These are phyloP conservation scores for Termitomyces heimii DNA, from an alignment of 768 basidiomycete species.

Conservation along the genomic window DNA sequence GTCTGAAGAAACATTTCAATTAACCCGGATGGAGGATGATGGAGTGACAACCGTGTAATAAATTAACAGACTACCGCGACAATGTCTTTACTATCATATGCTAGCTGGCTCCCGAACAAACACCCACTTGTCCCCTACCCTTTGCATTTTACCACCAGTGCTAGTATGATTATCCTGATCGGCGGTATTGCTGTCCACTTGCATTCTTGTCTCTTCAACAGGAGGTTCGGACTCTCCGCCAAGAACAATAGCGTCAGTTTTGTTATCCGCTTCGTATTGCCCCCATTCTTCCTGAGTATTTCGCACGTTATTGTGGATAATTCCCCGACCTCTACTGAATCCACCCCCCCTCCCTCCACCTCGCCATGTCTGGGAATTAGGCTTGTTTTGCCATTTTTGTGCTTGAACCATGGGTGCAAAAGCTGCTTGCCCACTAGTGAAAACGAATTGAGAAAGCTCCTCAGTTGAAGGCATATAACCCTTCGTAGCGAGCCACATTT, in stretches of 20 bases:
- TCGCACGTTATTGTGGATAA: slow-evolving; percentile 41
- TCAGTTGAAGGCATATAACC: slow-evolving; percentile 67
- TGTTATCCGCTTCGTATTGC: slow-evolving; percentile 26
- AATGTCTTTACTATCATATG: slow-evolving; percentile 18
- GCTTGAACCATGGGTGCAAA: slow-evolving; percentile 16
- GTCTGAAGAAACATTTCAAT: slow-evolving; percentile 37
- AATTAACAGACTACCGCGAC: slow-evolving; percentile 17
- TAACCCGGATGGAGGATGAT: slow-evolving; percentile 37
- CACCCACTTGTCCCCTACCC: slow-evolving; percentile 66
- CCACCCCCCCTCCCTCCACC: slow-evolving; percentile 26
- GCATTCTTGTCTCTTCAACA: slow-evolving; percentile 3
- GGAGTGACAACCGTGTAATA: slow-evolving; percentile 32
- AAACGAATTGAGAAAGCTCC: slow-evolving; percentile 71
- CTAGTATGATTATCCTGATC: slow-evolving; percentile 13
- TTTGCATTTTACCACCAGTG: slow-evolving; percentile 57
- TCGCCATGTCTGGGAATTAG: slow-evolving; percentile 19
- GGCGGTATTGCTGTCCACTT: slow-evolving; percentile 7
- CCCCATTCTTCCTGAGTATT: slow-evolving; percentile 30
- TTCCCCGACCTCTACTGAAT: slow-evolving; percentile 32
- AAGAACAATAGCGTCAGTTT: slow-evolving; percentile 55
- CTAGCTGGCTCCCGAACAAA: slow-evolving; percentile 46
- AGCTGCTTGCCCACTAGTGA: slow-evolving; percentile 30
- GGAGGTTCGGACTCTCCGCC: slow-evolving; percentile 33
- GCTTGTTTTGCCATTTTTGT: slow-evolving; percentile 16
- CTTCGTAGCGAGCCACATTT: slow-evolving; percentile 68